phyloP scores from a whole-genome alignment of 169 alveolate species.

The Cryptosporidium ryanae region DNA sequence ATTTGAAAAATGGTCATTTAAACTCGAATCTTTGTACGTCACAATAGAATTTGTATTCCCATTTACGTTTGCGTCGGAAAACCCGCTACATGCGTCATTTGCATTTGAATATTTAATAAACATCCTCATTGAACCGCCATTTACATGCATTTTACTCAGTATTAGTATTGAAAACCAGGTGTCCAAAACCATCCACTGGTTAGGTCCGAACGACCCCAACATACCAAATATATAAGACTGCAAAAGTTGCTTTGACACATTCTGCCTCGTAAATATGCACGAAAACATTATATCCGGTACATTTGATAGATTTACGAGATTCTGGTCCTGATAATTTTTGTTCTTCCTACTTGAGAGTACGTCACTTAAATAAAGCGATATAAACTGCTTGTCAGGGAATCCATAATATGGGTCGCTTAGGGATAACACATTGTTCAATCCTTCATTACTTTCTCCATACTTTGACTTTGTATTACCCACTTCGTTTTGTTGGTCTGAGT shows the following conservation, averaged over 20 bases:
- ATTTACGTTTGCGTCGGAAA: not conserved
- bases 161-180: slow-evolving; percentile 46
- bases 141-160: not conserved
- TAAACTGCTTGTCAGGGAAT: slow-evolving; percentile 56
- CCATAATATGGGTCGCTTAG: slow-evolving; percentile 58
- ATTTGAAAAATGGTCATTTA: slow-evolving; percentile 36
- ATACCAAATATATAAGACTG: slow-evolving; percentile 37
- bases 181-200: slow-evolving; percentile 59
- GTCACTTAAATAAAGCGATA: slow-evolving; percentile 25
- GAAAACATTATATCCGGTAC: slow-evolving; percentile 24
- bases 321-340: slow-evolving; percentile 7
- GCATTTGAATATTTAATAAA: slow-evolving; percentile 4
- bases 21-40: slow-evolving; percentile 46
- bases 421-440: not conserved
- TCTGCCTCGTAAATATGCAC: slow-evolving; percentile 45
- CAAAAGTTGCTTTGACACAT: slow-evolving; percentile 37
- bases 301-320: slow-evolving; percentile 13
- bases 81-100: not conserved
- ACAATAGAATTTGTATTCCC: not conserved
- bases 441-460: not conserved
- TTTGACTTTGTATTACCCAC: not conserved
- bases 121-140: slow-evolving; percentile 4
- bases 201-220: slow-evolving; percentile 57
- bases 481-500: not conserved
- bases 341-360: slow-evolving; percentile 3